These are phyloP conservation scores for Pharnaceum exiguum DNA, from an alignment of 148 eudicot genomes.

Conservation along the genomic window DNA sequence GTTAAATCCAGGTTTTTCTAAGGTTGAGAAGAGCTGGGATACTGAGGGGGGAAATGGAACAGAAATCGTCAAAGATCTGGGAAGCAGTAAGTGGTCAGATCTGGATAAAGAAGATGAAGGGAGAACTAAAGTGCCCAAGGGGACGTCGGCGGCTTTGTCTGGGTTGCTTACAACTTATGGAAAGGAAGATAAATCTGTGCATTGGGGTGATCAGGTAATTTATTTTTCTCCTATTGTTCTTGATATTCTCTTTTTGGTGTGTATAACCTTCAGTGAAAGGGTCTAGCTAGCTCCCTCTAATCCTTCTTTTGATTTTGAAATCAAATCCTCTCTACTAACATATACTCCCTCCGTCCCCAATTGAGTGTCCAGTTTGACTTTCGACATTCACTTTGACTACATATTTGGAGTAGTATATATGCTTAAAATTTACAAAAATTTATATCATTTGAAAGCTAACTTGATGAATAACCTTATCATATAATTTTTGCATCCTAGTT, in stretches of 20 bases:
- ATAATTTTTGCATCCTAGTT: no score
- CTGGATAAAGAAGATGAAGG: conserved; percentile 57
- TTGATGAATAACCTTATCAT: no score
- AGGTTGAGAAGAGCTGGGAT: conserved; percentile 34
- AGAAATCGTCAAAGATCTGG: conserved; percentile 77
- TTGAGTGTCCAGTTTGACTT: no score
- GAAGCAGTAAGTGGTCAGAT: conserved; percentile 92
- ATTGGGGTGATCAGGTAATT: conserved; percentile 94
- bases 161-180: conserved; percentile 50
- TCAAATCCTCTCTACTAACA: not conserved
- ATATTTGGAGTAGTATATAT: no score
- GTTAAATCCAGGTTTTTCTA: conserved; percentile 34
- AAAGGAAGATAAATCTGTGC: conserved; percentile 89
- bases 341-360: no score
- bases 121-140: conserved; percentile 27
- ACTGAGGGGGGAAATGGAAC: conserved; percentile 34
- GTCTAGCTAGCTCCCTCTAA: not conserved
- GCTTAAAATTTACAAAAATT: no score
- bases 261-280: no score
- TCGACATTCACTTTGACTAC: no score
- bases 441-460: no score
- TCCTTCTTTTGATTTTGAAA: not conserved
- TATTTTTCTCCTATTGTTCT: conserved; percentile 5
- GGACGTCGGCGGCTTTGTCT: conserved; percentile 44
- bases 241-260: no score